Percentiles rank a stretch among this genome's conserved stretches.
phyloP scores from a whole-genome alignment of 2,329 filamentous ascomycete species.

The Rosellinia necatrix region DNA sequence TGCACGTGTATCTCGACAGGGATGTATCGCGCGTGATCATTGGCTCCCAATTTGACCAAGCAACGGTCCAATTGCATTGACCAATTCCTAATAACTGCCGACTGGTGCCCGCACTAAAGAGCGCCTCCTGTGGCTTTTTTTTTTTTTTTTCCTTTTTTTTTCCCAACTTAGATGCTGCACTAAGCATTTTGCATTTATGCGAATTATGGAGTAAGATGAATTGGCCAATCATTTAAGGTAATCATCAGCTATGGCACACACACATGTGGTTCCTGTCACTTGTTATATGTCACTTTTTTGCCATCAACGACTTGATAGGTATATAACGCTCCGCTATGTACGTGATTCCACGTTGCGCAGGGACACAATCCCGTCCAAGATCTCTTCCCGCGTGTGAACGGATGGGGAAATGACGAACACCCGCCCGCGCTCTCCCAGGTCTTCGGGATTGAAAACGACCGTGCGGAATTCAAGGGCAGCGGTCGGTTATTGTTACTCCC shows the following conservation, averaged over 20 bases:
- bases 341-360: conserved; percentile 5
- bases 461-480: conserved; percentile 10
- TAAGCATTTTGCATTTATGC: too few species aligned
- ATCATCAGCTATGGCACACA: too few species aligned
- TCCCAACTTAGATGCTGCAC: not conserved
- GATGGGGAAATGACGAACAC: conserved; percentile 23
- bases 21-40: conserved; percentile 2
- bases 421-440: conserved; percentile 16
- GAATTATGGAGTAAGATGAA: not conserved
- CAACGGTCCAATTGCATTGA: not conserved
- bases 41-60: conserved; percentile 12
- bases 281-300: not conserved
- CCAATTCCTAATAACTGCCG: conserved; percentile 1
- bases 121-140: not conserved
- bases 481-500: conserved; percentile 1
- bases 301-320: not conserved
- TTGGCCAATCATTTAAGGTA: conserved; percentile 5
- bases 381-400: conserved; percentile 18
- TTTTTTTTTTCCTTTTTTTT: not conserved
- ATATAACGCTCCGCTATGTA: conserved; percentile 1
- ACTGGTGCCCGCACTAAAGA: not conserved
- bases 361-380: conserved; percentile 6
- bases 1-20: not conserved
- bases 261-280: not conserved
- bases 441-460: conserved; percentile 22